A percentile compares a stretch with the other conserved stretches of the same genome.
Evolutionary conservation across 164 flowering plant genomes (phyloP).

Genomic region (Chimonanthus salicifolius): DNA sequence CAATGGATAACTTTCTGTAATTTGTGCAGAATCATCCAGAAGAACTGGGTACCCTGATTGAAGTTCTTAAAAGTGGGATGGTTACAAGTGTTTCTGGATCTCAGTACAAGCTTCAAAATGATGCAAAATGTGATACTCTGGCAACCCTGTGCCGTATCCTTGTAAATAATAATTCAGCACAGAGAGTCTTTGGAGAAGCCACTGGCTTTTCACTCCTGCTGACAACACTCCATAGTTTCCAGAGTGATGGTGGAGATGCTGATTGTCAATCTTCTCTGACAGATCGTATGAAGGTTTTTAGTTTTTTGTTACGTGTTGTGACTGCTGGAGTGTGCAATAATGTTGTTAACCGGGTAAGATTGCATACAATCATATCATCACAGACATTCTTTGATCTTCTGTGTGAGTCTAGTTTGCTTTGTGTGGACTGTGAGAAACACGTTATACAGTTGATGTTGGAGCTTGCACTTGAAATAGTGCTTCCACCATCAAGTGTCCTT

Average conservation of each 20-base stretch:
- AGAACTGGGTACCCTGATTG: constrained; percentile 82
- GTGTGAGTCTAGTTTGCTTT: constrained; percentile 83
- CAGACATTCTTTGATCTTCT: constrained; percentile 88
- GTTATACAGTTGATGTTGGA: constrained; percentile 86
- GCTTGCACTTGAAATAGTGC: constrained; percentile 86
- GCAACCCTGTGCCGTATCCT: constrained; percentile 93
- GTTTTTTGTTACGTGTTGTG: constrained; percentile 74
- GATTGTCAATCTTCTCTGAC: constrained; percentile 37
- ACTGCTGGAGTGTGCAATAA: constrained; percentile 82
- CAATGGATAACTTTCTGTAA: constrained; percentile 12
- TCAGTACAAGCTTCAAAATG: constrained; percentile 74
- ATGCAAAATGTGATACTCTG: constrained; percentile 90
- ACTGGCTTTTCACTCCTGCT: constrained; percentile 94
- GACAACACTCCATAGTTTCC: constrained; percentile 81
- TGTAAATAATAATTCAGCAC: constrained; percentile 71
- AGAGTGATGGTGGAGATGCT: constrained; percentile 47
- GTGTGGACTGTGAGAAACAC: constrained; percentile 84
- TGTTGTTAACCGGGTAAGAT: constrained; percentile 61
- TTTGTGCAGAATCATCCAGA: constrained; percentile 81
- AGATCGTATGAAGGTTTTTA: constrained; percentile 57
- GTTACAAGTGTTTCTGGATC: constrained; percentile 82
- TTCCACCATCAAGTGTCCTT: constrained; percentile 62
- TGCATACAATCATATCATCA: constrained; percentile 67
- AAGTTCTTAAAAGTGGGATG: constrained; percentile 92
- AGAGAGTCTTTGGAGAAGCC: constrained; percentile 94